These are phyloP conservation scores for Starmerella sirachaensis DNA, from an alignment of 805 yeast genomes.

Conservation along the genomic window DNA sequence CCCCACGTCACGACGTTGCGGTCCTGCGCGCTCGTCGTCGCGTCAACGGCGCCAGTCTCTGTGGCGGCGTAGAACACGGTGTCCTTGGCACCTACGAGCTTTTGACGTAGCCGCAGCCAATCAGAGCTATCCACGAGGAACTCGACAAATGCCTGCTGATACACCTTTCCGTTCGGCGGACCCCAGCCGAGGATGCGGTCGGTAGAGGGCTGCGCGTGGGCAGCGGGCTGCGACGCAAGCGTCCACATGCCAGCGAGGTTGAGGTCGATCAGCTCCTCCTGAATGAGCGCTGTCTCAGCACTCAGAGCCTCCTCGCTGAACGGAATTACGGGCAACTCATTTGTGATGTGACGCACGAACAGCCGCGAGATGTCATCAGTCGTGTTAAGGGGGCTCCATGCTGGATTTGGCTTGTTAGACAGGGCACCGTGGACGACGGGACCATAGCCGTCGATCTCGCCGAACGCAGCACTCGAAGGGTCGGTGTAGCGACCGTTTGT, in stretches of 20 bases:
- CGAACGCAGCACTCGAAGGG: constrained; percentile 91
- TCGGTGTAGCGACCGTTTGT: constrained; percentile 95
- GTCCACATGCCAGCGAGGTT: constrained; percentile 71
- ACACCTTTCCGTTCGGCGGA: constrained; percentile 74
- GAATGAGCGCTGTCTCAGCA: constrained; percentile 85
- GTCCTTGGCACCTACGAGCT: constrained; percentile 28
- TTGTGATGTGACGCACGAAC: constrained; percentile 61
- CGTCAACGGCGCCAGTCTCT: constrained; percentile 32
- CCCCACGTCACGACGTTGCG: constrained; percentile 97
- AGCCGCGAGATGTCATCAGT: constrained; percentile 49
- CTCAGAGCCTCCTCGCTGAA: constrained; percentile 83
- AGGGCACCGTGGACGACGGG: constrained; percentile 67
- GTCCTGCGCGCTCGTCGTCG: constrained; percentile 43
- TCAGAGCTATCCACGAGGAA: constrained; percentile 61
- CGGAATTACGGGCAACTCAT: constrained; percentile 68
- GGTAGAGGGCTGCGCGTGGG: constrained; percentile 61
- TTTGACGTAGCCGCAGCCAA: constrained; percentile 40
- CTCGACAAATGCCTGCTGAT: constrained; percentile 90
- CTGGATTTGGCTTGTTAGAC: constrained; percentile 48
- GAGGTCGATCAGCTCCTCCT: constrained; percentile 73
- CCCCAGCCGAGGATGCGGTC: constrained; percentile 98
- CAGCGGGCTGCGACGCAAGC: constrained; percentile 91
- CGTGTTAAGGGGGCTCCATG: constrained; percentile 71
- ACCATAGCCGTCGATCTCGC: constrained; percentile 96
- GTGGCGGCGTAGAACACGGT: constrained; percentile 71